Base-by-base conservation (phyloP, 129 eudicot species). In the Chrysanthemum makinoi region DNA sequence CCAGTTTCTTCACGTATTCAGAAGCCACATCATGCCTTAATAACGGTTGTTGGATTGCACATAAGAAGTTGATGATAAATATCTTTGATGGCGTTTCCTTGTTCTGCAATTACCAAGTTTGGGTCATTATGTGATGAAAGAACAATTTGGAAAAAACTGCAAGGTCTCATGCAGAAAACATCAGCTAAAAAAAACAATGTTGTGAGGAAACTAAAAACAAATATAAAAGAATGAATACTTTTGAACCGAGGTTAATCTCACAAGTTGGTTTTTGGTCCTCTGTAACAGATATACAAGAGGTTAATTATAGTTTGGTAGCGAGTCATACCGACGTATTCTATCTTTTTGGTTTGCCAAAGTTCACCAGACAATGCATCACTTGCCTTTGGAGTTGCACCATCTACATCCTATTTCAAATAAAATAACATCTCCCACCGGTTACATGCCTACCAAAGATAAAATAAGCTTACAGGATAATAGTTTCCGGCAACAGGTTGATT, bases 321-420 rank as follows among this genome's bases (percentile, higher is more conserved):
- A 10, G 10, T 39, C 46, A 39, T 39, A 39, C 46, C n/a, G 81
- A 6, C 97, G 86, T 76, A 94, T 90, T 85, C 99, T 86, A 79
- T 90, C 94, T 64, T 75, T 94, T 80, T 90, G 9, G 83, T 80
- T 75, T 86, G 96, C 99, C 99, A 94, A 67, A 94, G 97, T 79
- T 94, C 97, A 79, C 99, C 99, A 75, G 97, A 87, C 79, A 94
- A 84, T 26, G 99, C 99, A 77, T 94, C 99, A 72, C 90, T 66
- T 47, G 91, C 87, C 76, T 84, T 84, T 54, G 91, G 96, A 73
- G 70, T 72, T 62, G 87, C 91, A 72, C 97, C 99, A 87, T 89
- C 84, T 74, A 81, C 65, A 79, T 73, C 86, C 98, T 93, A 78
- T 65, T 75, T 18, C 72, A 65, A 66, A 62, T 69, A 35, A 62